Conservation (phyloP, 495 filamentous ascomycete genomes). For the Melanomma pulvis-pyrius region DNA sequence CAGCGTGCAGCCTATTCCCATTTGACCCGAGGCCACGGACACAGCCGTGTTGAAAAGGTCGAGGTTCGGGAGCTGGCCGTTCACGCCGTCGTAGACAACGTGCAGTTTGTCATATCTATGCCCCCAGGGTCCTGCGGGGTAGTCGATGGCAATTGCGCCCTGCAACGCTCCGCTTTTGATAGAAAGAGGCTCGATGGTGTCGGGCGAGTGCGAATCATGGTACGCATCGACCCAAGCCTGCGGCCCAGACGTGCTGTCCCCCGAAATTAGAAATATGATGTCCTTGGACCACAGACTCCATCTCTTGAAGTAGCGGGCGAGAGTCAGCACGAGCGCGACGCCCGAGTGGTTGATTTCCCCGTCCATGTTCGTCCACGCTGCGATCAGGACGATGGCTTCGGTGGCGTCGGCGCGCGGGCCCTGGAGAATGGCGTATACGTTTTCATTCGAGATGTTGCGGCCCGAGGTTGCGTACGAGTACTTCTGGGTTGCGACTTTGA, state of each 20-base stretch:
- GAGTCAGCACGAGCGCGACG: constrained; percentile 78
- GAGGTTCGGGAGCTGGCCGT: constrained; percentile 92
- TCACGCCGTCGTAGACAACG: constrained; percentile 93
- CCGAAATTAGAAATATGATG: constrained; percentile 87
- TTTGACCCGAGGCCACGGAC: constrained; percentile 83
- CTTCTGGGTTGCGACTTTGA: constrained; percentile 83
- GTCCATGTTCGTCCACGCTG: constrained; percentile 83
- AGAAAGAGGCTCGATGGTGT: constrained; percentile 72
- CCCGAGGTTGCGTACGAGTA: constrained; percentile 80
- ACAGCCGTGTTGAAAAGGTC: constrained; percentile 96
- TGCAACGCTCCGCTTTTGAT: constrained; percentile 92
- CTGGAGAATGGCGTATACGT: constrained; percentile 92
- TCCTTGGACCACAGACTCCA: constrained; percentile 99
- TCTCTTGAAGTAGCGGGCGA: constrained; percentile 92
- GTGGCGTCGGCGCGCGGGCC: constrained; percentile 97
- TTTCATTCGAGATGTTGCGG: constrained; percentile 75
- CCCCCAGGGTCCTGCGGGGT: constrained; percentile 66
- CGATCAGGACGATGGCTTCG: constrained; percentile 91
- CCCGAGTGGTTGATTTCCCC: constrained; percentile 82
- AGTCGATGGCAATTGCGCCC: constrained; percentile 91
- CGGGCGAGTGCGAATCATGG: constrained; percentile 77
- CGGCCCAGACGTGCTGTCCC: constrained; percentile 85
- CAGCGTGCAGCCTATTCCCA: constrained; percentile 79
- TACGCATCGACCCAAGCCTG: constrained; percentile 99
- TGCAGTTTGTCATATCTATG: constrained; percentile 82